Evolutionary conservation across 2,329 filamentous ascomycete species (phyloP).

Genomic region (Xylaria sp.): DNA sequence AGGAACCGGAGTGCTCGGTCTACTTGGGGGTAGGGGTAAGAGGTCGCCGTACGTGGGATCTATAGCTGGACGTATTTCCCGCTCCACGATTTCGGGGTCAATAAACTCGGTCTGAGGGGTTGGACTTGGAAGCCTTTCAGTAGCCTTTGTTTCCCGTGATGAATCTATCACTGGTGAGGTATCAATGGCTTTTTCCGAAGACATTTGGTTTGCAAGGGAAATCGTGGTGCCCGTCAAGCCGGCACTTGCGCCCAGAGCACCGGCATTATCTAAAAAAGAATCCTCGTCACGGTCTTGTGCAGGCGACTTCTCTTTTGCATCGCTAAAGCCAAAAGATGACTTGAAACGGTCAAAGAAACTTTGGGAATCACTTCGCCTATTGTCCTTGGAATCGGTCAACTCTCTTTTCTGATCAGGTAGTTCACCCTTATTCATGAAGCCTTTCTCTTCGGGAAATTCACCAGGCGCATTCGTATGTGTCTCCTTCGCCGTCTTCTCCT

Average conservation of each 20-base stretch:
- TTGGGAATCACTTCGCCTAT: slow-evolving; percentile 54
- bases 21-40: slow-evolving; percentile 70
- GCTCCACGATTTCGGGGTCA: slow-evolving; percentile 67
- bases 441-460: slow-evolving; percentile 47
- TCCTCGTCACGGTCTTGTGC: slow-evolving; percentile 55
- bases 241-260: slow-evolving; percentile 75
- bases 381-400: slow-evolving; percentile 46
- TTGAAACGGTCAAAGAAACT: slow-evolving; percentile 63
- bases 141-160: slow-evolving; percentile 41
- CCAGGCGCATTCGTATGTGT: slow-evolving; percentile 53
- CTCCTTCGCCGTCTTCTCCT: slow-evolving; percentile 51
- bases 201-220: slow-evolving; percentile 53
- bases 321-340: slow-evolving; percentile 52
- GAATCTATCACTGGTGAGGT: slow-evolving; percentile 54
- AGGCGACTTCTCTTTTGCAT: slow-evolving; percentile 48
- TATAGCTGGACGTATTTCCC: slow-evolving; percentile 71
- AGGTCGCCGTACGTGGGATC: slow-evolving; percentile 74
- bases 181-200: slow-evolving; percentile 60
- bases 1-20: slow-evolving; percentile 60
- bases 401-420: not conserved
- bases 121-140: slow-evolving; percentile 39
- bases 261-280: slow-evolving; percentile 79
- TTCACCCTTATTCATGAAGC: slow-evolving; percentile 47
- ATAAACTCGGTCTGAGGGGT: slow-evolving; percentile 53
- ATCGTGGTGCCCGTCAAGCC: slow-evolving; percentile 65